Evolutionary conservation across 805 yeast species (phyloP).

Genomic region (Wickerhamomyces xylosicus): DNA sequence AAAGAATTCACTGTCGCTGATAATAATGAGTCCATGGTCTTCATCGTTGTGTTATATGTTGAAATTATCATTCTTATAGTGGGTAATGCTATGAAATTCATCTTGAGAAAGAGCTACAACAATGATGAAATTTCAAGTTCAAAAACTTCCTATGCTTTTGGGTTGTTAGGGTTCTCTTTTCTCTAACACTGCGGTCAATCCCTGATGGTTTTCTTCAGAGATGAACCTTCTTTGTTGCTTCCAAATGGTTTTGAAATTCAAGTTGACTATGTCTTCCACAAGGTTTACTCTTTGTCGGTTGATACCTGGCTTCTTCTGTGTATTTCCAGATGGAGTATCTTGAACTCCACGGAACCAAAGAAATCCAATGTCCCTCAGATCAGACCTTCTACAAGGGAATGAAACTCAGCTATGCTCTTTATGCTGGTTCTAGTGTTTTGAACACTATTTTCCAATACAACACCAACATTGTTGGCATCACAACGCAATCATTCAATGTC

Average conservation of each 20-base stretch:
- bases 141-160: background rate
- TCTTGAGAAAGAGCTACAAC: background rate
- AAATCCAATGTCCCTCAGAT: background rate
- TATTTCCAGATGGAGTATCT: background rate
- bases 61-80: background rate
- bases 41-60: background rate
- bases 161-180: background rate
- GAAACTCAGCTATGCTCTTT: background rate
- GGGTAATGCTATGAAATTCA: background rate
- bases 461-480: background rate
- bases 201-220: background rate
- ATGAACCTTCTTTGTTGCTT: background rate
- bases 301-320: no score
- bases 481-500: background rate
- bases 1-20: background rate
- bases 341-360: background rate
- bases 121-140: background rate
- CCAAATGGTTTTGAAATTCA: background rate
- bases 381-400: background rate
- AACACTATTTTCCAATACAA: background rate
- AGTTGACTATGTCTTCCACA: background rate
- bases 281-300: background rate
- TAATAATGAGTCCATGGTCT: no score
- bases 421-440: background rate
- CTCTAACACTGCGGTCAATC: background rate